Conservation (phyloP, 108 stramenopile genomes). For the Pseudonitzschia pungens region DNA sequence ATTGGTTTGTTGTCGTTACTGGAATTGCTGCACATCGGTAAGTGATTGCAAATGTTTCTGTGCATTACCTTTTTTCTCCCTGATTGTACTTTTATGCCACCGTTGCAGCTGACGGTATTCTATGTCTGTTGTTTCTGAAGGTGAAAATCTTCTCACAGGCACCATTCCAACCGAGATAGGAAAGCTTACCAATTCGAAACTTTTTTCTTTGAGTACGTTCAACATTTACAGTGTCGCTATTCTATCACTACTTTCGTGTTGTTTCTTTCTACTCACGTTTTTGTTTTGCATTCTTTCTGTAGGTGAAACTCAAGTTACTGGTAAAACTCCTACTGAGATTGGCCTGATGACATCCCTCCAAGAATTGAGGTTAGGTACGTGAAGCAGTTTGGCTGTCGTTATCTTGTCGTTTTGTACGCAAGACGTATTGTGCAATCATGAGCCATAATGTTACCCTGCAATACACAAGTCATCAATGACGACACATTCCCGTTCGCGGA, state of each 20-base stretch:
- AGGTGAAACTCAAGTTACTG: not conserved
- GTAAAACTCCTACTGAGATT: not conserved
- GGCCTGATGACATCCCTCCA: not conserved
- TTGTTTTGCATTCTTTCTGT: not conserved
- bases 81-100: no score
- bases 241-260: not conserved
- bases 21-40: not conserved
- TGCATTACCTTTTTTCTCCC: no score
- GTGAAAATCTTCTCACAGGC: not conserved
- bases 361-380: not conserved
- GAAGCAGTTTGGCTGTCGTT: not conserved
- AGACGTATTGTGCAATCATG: not conserved
- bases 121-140: not conserved
- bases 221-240: not conserved
- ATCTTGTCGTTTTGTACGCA: not conserved
- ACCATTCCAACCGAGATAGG: slow-evolving; percentile 26
- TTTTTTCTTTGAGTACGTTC: not conserved
- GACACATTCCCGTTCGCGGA: no score
- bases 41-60: not conserved
- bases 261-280: not conserved
- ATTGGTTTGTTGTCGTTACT: not conserved
- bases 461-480: no score
- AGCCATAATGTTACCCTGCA: not conserved
- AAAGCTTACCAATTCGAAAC: not conserved
- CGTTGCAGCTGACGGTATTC: no score